A percentile compares a stretch with the other conserved stretches of the same genome.
Evolutionary conservation across 768 basidiomycete genomes (phyloP).

Genomic region (Pisolithus orientalis): DNA sequence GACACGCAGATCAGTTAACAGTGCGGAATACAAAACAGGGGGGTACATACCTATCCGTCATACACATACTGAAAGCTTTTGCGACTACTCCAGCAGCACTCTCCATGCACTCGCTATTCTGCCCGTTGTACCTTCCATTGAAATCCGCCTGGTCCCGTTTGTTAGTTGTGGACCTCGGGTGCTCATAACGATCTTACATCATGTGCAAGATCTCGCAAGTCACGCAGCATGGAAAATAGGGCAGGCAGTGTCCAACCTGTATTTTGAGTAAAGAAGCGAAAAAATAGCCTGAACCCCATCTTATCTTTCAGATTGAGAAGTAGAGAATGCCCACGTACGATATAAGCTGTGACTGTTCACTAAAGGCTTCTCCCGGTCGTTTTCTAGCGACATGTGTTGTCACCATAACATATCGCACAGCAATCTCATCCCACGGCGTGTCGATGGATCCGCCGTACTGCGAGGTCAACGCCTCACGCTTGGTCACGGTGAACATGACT

Average conservation of each 20-base stretch:
- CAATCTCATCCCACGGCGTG: slow-evolving; percentile 81
- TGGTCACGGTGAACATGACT: slow-evolving; percentile 31
- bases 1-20: background rate
- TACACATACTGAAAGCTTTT: slow-evolving; percentile 84
- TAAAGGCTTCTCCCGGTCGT: slow-evolving; percentile 68
- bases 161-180: background rate
- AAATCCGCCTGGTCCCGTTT: slow-evolving; percentile 46
- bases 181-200: slow-evolving; percentile 46
- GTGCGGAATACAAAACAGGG: background rate
- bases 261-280: slow-evolving; percentile 73
- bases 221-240: slow-evolving; percentile 73
- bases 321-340: slow-evolving; percentile 44
- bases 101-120: slow-evolving; percentile 69
- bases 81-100: slow-evolving; percentile 82
- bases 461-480: slow-evolving; percentile 15
- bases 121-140: slow-evolving; percentile 48
- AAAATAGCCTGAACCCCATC: slow-evolving; percentile 50
- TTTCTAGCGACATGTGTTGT: slow-evolving; percentile 65
- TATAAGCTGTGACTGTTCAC: slow-evolving; percentile 69
- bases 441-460: slow-evolving; percentile 55
- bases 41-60: slow-evolving; percentile 64
- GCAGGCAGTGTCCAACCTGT: slow-evolving; percentile 85
- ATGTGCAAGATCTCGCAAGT: slow-evolving; percentile 79
- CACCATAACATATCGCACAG: slow-evolving; percentile 74
- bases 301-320: background rate